Evolutionary conservation across 2,329 filamentous ascomycete genomes (phyloP), one percentile per base, ranked within the genome.

Genomic region (Thielaviopsis cerberus): DNA sequence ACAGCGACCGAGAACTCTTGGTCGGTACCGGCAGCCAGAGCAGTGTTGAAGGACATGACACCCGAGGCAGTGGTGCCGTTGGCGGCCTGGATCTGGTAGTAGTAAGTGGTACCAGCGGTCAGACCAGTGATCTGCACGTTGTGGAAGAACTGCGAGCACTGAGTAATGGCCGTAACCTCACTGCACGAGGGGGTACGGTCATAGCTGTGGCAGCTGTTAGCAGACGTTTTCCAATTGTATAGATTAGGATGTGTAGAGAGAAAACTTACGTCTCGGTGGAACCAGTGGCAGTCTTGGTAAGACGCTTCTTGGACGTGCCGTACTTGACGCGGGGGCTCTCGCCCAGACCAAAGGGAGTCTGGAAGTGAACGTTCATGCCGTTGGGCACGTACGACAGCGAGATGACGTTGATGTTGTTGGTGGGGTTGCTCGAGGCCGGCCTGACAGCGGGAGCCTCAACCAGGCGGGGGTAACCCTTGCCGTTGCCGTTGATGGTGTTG

Each of bases 391-490:
- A 77, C 0, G 74, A 68, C 59, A 75, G 62, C 4, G 71, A 71
- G 58, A 77, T 74, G 41, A 77, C 75, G 61, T 78, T 77, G 64
- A 78, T 64, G 57, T 77, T 78, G 67, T 77, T 78, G 48, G 67
- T 72, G 6, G 74, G 72, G 53, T 73, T 71, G 10, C 62, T 61
- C 6, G 64, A 66, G 25, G 66, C 66, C 3, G 75, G 75, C 62
- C 68, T 72, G 20, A 77, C 74, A 2, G 74, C 75, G 10, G 74
- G 75, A 45, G 72, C 64, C 64, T 77, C 75, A 10, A 75, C 70
- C 3, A 77, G 67, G 52, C 75, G 74, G 22, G 70, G 69, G 61
- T 74, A 77, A 1, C 75, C 75, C 60, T 75, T 76, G 30, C 74
- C 75, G 62, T 76, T 76, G 63, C 75, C 74, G 62, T 76, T 75